Evolutionary conservation across 495 filamentous ascomycete species (phyloP).

Genomic region (Choiromyces venosus): DNA sequence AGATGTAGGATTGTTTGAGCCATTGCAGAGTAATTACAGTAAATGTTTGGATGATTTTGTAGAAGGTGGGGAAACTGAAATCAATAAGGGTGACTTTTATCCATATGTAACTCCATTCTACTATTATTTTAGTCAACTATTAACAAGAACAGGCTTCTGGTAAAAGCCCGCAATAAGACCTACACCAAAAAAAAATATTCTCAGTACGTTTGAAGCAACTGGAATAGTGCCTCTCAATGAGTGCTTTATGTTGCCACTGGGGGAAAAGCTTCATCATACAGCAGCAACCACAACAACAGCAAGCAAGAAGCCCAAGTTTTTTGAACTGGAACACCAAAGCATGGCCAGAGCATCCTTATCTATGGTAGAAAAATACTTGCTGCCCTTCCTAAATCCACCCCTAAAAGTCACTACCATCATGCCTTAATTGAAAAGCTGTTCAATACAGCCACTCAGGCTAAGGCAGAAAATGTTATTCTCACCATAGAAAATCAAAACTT

Average conservation of each 20-base stretch:
- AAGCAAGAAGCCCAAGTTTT: no score
- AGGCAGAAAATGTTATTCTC: no score
- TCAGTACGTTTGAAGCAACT: neutral
- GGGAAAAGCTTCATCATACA: no score
- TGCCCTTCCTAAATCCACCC: neutral
- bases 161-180: neutral
- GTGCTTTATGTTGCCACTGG: neutral
- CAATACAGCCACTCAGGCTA: conserved; percentile 2
- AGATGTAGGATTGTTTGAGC: conserved; percentile 16
- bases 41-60: conserved; percentile 15
- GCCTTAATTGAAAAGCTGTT: neutral
- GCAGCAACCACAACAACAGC: no score
- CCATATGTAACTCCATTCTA: no score
- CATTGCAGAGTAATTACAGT: conserved; percentile 6
- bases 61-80: conserved; percentile 7
- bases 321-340: no score
- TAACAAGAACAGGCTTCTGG: conserved; percentile 2
- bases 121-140: no score
- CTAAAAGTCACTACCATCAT: neutral
- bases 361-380: neutral
- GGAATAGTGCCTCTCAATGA: conserved; percentile 4
- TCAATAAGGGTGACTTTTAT: conserved; percentile 15
- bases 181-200: conserved; percentile 13
- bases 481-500: conserved; percentile 5
- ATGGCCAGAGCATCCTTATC: conserved; percentile 2